These are phyloP conservation scores for Plasmodium vivax DNA, from an alignment of 169 alveolate genomes.

Conservation along the genomic window DNA sequence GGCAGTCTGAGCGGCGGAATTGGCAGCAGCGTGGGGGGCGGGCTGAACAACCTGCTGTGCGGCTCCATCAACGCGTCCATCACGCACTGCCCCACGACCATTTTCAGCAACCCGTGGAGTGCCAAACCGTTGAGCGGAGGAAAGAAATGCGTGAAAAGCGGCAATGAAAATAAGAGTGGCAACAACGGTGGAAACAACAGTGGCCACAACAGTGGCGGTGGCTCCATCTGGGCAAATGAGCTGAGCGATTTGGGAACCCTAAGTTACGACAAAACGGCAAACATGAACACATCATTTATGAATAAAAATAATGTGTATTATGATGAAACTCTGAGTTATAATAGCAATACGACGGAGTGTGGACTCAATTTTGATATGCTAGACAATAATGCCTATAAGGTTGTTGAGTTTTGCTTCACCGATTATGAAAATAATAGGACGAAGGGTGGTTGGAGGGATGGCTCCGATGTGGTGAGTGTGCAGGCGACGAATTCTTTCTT, in stretches of 20 bases:
- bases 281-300: neutral
- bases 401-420: slow-evolving; percentile 68
- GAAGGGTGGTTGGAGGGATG: slow-evolving; percentile 5
- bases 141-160: slow-evolving; percentile 30
- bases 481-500: neutral
- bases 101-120: slow-evolving; percentile 28
- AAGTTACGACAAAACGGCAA: slow-evolving; percentile 3
- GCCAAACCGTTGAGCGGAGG: neutral
- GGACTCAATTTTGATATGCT: slow-evolving; percentile 48
- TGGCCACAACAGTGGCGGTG: neutral
- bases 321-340: slow-evolving; percentile 61
- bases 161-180: slow-evolving; percentile 21
- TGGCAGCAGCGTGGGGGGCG: neutral
- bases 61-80: slow-evolving; percentile 26
- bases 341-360: slow-evolving; percentile 58
- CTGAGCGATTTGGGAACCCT: slow-evolving; percentile 9
- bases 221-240: slow-evolving; percentile 36
- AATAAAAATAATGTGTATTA: slow-evolving; percentile 10
- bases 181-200: neutral
- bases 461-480: neutral
- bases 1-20: neutral
- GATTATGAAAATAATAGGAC: slow-evolving; percentile 63
- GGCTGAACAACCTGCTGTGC: slow-evolving; percentile 26
- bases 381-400: slow-evolving; percentile 61
- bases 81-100: slow-evolving; percentile 19